Base-by-base conservation (phyloP, 768 basidiomycete genomes). In the Collybia sordida region DNA sequence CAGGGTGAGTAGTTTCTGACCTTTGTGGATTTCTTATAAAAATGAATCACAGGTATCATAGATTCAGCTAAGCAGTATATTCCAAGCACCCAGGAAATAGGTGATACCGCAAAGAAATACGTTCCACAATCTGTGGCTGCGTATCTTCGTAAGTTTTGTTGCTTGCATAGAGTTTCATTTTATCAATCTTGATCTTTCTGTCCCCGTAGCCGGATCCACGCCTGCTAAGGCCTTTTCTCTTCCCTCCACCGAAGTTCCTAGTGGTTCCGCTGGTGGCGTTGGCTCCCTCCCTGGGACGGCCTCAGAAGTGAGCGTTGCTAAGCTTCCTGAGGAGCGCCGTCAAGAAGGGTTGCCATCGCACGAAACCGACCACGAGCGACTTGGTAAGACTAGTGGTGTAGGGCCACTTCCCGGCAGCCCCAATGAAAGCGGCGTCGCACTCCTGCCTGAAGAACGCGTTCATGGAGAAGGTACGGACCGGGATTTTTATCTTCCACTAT, bases 231-330 rank as follows among this genome's bases (percentile, higher is more conserved):
- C 36, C 38, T 47, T 38, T 9, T 38, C 45, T 18, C 23, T 47
- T 8, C 45, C 45, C 7, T 47, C 45, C 9, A 58, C 42, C 1
- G 63, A 64, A 46, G 44, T 37, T 11, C 54, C 61, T 1, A 41
- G 51, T 6, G 57, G 55, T 35, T 62, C 61, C 3, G 6, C n/a
- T 1, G 66, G 60, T 5, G 82, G 80, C 14, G 73, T 76, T 1
- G 79, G 80, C 7, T 71, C 78, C 0, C 70, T 82, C 12, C 79
- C 80, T 0, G 81, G 80, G 11, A 64, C 63, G 23, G 48, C 62
- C 11, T 68, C 66, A 18, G 81, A 83, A 54, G 60, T 67, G 7
- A 72, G 69, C 4, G 77, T 82, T 8, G 75, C 78, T 3, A 67
- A 70, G 39, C 60, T 80, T 1, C 82, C 81, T 3, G 74, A 80